These are phyloP conservation scores for Boletus tomentosulus DNA, from an alignment of 768 basidiomycete genomes.

Conservation along the genomic window DNA sequence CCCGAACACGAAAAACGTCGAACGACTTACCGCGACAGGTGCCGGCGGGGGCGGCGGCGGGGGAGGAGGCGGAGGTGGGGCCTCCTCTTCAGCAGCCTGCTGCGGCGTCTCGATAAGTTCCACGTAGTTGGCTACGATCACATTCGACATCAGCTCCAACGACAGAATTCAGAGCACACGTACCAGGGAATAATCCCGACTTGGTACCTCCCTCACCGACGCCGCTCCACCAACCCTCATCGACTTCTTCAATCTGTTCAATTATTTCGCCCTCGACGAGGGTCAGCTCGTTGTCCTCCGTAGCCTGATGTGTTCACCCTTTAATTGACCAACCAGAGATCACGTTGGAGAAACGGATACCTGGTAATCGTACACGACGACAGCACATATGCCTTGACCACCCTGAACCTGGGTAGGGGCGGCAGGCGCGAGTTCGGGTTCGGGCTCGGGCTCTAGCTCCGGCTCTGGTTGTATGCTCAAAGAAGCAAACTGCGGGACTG, in stretches of 20 bases:
- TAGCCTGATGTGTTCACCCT: conserved; percentile 7
- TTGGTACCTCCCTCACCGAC: conserved; percentile 59
- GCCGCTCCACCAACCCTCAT: conserved; percentile 93
- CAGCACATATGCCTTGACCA: not conserved
- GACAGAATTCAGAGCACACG: not conserved
- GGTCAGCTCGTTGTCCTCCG: conserved; percentile 79
- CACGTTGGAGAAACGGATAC: not conserved
- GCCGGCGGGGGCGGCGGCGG: conserved; percentile 39
- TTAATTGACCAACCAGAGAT: not conserved
- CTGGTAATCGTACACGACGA: not conserved
- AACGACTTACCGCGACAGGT: conserved; percentile 37
- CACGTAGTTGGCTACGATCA: conserved; percentile 41
- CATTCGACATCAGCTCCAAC: not conserved
- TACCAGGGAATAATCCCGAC: conserved; percentile 72
- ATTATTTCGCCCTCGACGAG: conserved; percentile 79
- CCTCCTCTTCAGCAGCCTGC: conserved; percentile 39
- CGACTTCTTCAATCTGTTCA: conserved; percentile 77
- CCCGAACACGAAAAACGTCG: not conserved
- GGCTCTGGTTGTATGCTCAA: conserved; percentile 32
- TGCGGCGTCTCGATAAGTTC: conserved; percentile 58
- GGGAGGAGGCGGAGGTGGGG: conserved; percentile 55
- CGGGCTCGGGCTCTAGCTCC: too few species aligned
- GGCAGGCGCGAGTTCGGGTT: not conserved
- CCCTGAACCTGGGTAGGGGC: not conserved
- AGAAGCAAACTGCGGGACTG: not conserved